Percentiles rank a stretch among this genome's conserved stretches.
Conservation (phyloP, 2,329 filamentous ascomycete species). For the Xylariaceae sp. region DNA sequence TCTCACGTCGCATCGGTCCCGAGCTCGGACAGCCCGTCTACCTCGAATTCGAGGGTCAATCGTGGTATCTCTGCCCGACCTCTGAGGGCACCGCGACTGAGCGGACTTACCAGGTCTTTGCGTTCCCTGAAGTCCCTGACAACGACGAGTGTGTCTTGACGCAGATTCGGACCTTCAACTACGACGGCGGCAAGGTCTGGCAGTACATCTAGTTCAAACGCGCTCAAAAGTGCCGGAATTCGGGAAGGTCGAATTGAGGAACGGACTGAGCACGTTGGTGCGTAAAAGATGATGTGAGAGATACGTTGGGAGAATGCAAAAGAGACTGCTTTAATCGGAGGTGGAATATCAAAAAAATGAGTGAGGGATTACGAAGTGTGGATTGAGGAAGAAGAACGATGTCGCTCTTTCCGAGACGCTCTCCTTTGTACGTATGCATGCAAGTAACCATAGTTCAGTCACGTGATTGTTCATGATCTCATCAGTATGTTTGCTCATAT, state of each 20-base stretch:
- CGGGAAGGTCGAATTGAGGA: not conserved
- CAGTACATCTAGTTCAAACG: not conserved
- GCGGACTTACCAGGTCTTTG: slow-evolving; percentile 22
- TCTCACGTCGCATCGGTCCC: slow-evolving; percentile 6
- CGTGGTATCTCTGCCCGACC: slow-evolving; percentile 17
- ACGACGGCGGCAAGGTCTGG: not conserved
- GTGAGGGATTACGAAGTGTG: not conserved
- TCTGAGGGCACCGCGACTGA: slow-evolving; percentile 19
- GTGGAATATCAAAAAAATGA: no score
- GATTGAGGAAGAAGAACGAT: not conserved
- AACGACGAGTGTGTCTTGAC: slow-evolving; percentile 3
- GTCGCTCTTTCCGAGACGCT: not conserved
- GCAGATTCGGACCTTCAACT: slow-evolving; percentile 4
- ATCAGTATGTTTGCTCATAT: no score
- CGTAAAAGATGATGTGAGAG: not conserved
- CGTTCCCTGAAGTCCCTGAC: not conserved
- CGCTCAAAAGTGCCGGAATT: not conserved
- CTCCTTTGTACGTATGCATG: no score
- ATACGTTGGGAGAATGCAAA: not conserved
- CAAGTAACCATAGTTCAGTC: no score
- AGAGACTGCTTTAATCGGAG: not conserved
- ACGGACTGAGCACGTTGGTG: not conserved
- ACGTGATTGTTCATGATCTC: no score
- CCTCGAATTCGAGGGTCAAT: slow-evolving; percentile 5
- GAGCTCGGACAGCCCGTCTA: slow-evolving; percentile 10